A percentile compares a stretch with the other conserved stretches of the same genome.
These are phyloP conservation scores for Chrysanthemum seticuspe DNA, from an alignment of 129 eudicot genomes.

Conservation along the genomic window DNA sequence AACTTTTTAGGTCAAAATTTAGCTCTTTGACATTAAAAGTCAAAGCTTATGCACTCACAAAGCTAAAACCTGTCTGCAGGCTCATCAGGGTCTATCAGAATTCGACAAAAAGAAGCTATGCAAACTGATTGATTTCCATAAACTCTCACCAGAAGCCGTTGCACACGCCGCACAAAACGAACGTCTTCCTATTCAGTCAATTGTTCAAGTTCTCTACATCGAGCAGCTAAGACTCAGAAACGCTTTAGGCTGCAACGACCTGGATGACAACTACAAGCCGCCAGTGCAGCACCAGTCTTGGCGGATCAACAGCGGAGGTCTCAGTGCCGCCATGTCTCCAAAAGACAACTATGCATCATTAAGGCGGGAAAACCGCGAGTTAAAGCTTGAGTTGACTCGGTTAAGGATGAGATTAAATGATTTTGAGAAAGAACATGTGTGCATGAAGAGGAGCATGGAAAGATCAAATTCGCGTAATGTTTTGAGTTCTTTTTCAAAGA, in stretches of 20 bases:
- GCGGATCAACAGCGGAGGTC: constrained; percentile 87
- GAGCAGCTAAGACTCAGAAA: constrained; percentile 82
- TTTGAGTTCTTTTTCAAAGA: constrained; percentile 82
- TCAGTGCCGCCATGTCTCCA: constrained; percentile 99
- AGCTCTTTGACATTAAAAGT: constrained; percentile 12
- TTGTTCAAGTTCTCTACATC: constrained; percentile 86
- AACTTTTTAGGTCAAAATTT: constrained; percentile 4
- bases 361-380: constrained; percentile 84
- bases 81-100: constrained; percentile 76
- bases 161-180: constrained; percentile 95
- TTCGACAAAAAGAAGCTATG: constrained; percentile 77
- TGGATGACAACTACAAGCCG: constrained; percentile 67
- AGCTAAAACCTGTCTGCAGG: constrained; percentile 45
- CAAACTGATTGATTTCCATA: constrained; percentile 85
- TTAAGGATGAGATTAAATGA: constrained; percentile 89
- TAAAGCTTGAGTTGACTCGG: constrained; percentile 92
- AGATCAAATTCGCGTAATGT: constrained; percentile 71
- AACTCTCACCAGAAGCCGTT: constrained; percentile 93
- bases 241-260: constrained; percentile 56
- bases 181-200: constrained; percentile 92
- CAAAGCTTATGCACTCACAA: neutral
- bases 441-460: constrained; percentile 87
- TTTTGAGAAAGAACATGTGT: constrained; percentile 94
- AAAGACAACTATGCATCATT: constrained; percentile 89
- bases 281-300: constrained; percentile 84